Conservation (phyloP, 352 stramenopile genomes). For the Elongisporangium senticosum region DNA sequence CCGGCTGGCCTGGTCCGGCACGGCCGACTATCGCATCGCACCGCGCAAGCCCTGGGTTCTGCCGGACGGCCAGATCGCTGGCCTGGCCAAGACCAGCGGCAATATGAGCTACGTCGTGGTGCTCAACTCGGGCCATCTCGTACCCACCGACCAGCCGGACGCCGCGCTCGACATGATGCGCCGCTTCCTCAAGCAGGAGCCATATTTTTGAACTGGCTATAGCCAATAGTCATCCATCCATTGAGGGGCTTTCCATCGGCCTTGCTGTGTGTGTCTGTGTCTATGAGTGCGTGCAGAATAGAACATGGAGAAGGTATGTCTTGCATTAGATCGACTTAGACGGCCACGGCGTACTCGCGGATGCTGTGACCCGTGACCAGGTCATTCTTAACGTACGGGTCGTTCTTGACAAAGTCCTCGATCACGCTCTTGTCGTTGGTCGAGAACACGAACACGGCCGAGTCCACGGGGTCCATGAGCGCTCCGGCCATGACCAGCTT, state of each 20-base stretch:
- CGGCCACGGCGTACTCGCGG: slow-evolving; percentile 66
- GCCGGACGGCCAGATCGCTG: slow-evolving; percentile 41
- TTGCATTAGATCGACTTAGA: slow-evolving; percentile 20
- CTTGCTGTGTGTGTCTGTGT: slow-evolving; percentile 5
- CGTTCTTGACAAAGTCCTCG: slow-evolving; percentile 55
- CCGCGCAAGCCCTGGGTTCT: slow-evolving; percentile 55
- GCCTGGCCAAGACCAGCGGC: slow-evolving; percentile 57
- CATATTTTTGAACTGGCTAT: slow-evolving; percentile 1
- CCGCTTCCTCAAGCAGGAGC: slow-evolving; percentile 57
- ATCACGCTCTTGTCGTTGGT: slow-evolving; percentile 47
- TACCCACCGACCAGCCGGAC: slow-evolving; percentile 63
- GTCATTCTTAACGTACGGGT: slow-evolving; percentile 72
- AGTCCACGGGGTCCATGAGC: slow-evolving; percentile 55
- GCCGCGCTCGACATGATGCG: slow-evolving; percentile 78
- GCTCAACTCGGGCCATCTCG: slow-evolving; percentile 72
- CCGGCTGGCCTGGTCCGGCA: slow-evolving; percentile 65
- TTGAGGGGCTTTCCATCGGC: not conserved
- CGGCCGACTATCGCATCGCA: slow-evolving; percentile 55
- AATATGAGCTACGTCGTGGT: slow-evolving; percentile 85
- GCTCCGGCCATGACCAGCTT: slow-evolving; percentile 70
- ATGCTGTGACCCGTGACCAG: slow-evolving; percentile 64
- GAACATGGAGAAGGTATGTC: slow-evolving; percentile 3
- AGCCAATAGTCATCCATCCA: not conserved
- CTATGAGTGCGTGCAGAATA: slow-evolving; percentile 6
- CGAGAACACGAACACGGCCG: slow-evolving; percentile 60